A percentile compares a stretch with the other conserved stretches of the same genome.
Evolutionary conservation across 163 green algal genomes (phyloP).

Genomic region (Chlamydomonas reinhardtii): DNA sequence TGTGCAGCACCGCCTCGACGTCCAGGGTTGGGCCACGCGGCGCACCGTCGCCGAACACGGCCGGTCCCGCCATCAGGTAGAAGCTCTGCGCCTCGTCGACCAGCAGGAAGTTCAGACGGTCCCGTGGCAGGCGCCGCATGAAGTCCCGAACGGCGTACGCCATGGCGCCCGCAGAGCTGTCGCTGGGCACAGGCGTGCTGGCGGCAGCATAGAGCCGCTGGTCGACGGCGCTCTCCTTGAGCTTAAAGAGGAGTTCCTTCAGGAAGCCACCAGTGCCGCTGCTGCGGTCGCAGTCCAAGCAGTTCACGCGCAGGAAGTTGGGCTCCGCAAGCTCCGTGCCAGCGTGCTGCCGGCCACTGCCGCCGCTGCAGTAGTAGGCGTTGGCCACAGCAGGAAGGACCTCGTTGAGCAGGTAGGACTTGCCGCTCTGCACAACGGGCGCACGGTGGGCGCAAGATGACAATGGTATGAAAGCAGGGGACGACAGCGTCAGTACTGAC

Average conservation of each 20-base stretch:
- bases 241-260: neutral
- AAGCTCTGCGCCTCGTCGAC: conserved; percentile 43
- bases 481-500: neutral
- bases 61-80: conserved; percentile 25
- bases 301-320: too few species aligned
- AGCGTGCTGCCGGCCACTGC: too few species aligned
- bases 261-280: conserved; percentile 22
- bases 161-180: neutral
- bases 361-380: conserved; percentile 8
- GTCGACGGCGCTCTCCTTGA: conserved; percentile 13
- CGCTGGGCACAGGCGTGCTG: conserved; percentile 18
- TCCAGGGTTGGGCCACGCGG: conserved; percentile 11
- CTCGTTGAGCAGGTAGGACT: conserved; percentile 38
- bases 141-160: conserved; percentile 25
- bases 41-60: neutral
- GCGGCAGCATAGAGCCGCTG: conserved; percentile 28
- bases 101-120: conserved; percentile 41
- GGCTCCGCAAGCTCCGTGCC: too few species aligned
- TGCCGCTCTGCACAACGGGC: conserved; percentile 22
- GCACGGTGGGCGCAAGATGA: conserved; percentile 25
- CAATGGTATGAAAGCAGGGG: neutral
- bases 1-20: conserved; percentile 6
- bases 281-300: conserved; percentile 21
- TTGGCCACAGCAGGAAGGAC: conserved; percentile 37
- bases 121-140: too few species aligned